A percentile compares a stretch with the other conserved stretches of the same genome.
phyloP scores from a whole-genome alignment of 139 green algal genomes.

The Chlorella sorokiniana region DNA sequence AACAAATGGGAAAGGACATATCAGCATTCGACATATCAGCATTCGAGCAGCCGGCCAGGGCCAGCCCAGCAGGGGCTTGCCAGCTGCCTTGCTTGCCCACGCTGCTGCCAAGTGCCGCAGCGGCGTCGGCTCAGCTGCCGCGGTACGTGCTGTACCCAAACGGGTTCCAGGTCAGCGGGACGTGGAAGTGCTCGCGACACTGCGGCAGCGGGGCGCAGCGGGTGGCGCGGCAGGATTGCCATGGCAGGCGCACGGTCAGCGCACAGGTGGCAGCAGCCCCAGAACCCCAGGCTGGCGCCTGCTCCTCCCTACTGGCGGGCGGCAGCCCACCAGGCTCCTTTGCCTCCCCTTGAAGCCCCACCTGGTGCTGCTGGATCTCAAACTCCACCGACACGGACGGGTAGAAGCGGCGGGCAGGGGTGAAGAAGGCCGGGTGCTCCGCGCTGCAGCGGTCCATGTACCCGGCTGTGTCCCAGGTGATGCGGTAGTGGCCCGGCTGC shows the following conservation, averaged over 20 bases:
- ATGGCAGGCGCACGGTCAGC: background rate
- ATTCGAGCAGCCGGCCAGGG: no score
- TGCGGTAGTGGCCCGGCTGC: slow-evolving; percentile 74
- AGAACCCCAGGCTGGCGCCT: no score
- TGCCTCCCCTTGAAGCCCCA: no score
- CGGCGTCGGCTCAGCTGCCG: slow-evolving; percentile 88
- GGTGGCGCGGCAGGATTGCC: background rate
- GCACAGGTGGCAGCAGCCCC: background rate
- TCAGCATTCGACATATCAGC: no score
- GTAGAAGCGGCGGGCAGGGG: slow-evolving; percentile 73
- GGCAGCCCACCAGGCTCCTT: no score
- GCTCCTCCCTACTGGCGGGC: no score
- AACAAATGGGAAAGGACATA: no score
- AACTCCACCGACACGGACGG: slow-evolving; percentile 80
- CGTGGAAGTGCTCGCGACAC: slow-evolving; percentile 86
- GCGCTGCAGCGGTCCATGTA: slow-evolving; percentile 72
- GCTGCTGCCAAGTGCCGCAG: no score
- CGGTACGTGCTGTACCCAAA: slow-evolving; percentile 96
- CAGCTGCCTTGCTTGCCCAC: no score
- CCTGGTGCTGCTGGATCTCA: slow-evolving; percentile 65
- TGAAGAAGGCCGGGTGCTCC: slow-evolving; percentile 55
- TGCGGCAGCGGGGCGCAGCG: background rate
- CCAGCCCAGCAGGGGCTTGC: no score
- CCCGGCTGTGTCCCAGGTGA: slow-evolving; percentile 77
- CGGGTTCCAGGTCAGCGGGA: slow-evolving; percentile 92